A percentile compares a stretch with the other conserved stretches of the same genome.
phyloP scores from a whole-genome alignment of 805 yeast species.

The Starmerella apicola region DNA sequence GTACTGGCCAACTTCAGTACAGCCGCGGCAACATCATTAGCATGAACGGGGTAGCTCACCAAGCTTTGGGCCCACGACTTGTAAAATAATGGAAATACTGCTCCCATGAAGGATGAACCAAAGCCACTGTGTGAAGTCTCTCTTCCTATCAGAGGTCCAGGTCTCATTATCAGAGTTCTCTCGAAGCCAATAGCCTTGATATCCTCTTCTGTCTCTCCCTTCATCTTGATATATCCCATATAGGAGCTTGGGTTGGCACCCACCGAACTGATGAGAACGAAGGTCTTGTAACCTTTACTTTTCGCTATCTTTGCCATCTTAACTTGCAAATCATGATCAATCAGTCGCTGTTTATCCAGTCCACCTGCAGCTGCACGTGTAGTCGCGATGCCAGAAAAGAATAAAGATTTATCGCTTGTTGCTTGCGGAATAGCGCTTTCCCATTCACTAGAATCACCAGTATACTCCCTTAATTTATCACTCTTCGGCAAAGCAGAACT shows the following conservation, averaged over 20 bases:
- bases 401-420: slow-evolving; percentile 24
- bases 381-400: slow-evolving; percentile 64
- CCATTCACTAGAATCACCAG: slow-evolving; percentile 43
- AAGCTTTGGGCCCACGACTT: slow-evolving; percentile 24
- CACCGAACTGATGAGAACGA: slow-evolving; percentile 50
- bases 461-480: slow-evolving; percentile 31
- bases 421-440: slow-evolving; percentile 28
- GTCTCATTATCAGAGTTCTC: slow-evolving; percentile 62
- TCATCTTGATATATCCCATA: slow-evolving; percentile 52
- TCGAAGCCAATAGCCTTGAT: slow-evolving; percentile 51
- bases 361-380: slow-evolving; percentile 64
- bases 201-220: slow-evolving; percentile 67
- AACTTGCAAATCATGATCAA: slow-evolving; percentile 64
- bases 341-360: slow-evolving; percentile 50
- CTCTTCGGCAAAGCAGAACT: slow-evolving; percentile 3
- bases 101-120: slow-evolving; percentile 27
- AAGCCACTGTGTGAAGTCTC: slow-evolving; percentile 20
- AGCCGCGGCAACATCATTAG: slow-evolving; percentile 52
- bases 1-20: slow-evolving; percentile 36
- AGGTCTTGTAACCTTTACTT: slow-evolving; percentile 52
- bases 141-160: slow-evolving; percentile 66
- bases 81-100: slow-evolving; percentile 27
- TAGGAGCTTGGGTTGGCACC: slow-evolving; percentile 51
- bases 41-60: slow-evolving; percentile 40
- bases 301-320: slow-evolving; percentile 64